These are phyloP conservation scores for Candida sonorensis DNA, from an alignment of 805 yeast species.

Conservation along the genomic window DNA sequence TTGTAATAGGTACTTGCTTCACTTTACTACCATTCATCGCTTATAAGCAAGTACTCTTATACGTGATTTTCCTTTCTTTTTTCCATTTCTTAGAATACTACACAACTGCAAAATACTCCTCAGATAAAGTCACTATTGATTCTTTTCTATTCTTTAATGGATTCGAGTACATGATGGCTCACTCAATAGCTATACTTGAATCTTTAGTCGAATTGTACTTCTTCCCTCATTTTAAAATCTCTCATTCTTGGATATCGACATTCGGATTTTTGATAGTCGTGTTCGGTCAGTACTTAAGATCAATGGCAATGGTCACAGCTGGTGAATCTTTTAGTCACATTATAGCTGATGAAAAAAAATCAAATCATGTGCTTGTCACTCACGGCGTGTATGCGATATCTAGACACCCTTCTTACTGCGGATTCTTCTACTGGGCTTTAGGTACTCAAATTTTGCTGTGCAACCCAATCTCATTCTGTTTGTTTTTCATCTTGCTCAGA, in stretches of 20 bases:
- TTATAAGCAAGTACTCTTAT: conserved; percentile 32
- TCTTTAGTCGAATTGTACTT: conserved; percentile 33
- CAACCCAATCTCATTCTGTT: conserved; percentile 53
- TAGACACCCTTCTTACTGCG: conserved; percentile 89
- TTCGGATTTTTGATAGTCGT: conserved; percentile 44
- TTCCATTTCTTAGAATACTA: conserved; percentile 84
- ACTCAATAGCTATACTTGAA: conserved; percentile 47
- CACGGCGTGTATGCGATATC: conserved; percentile 58
- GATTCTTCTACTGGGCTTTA: conserved; percentile 89
- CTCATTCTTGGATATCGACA: conserved; percentile 8
- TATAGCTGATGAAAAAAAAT: conserved; percentile 45
- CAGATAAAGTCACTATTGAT: conserved; percentile 56
- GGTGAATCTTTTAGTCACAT: conserved; percentile 81
- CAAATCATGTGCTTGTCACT: conserved; percentile 63
- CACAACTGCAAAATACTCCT: conserved; percentile 71
- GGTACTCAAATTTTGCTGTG: conserved; percentile 71
- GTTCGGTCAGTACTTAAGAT: conserved; percentile 62
- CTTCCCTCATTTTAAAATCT: conserved; percentile 31
- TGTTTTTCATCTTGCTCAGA: conserved; percentile 55
- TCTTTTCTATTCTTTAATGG: conserved; percentile 69
- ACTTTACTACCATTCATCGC: conserved; percentile 22
- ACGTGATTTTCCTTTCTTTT: conserved; percentile 42
- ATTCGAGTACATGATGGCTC: conserved; percentile 49
- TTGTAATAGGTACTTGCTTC: conserved; percentile 32
- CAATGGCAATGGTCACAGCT: conserved; percentile 83